Evolutionary conservation across 2,329 filamentous ascomycete genomes (phyloP), one percentile per base, ranked within the genome.

Genomic region (Huntiella abstrusa): DNA sequence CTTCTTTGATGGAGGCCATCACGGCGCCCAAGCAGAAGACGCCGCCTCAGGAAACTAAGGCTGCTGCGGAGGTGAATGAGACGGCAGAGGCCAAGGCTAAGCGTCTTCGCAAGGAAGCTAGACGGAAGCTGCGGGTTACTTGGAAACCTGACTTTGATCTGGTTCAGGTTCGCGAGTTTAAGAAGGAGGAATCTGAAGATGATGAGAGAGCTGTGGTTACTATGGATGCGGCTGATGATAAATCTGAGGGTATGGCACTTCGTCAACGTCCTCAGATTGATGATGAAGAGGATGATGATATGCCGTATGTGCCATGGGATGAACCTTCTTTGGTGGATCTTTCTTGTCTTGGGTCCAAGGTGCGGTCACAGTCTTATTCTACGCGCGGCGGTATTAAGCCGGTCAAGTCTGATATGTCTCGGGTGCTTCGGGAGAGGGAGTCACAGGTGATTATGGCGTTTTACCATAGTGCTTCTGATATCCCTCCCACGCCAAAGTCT

Each of bases 101-200:
- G 54, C 73, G 83, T 8, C 63, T 84, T 4, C 74, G 80, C 33
- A 86, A 84, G 55, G 80, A 86, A 57, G 69, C 74, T 49, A 71
- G 82, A 42, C 71, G 80, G 33, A 75, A 80, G 52, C 64, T 86
- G 16, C 71, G 77, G 10, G 83, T 88, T 4, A 70, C 64, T 5
- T 88, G 81, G 69, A 82, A 78, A 56, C 69, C 75, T 0, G 80
- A 80, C 43, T 64, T 70, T 13, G 71, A 75, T 28, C 67, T 88
- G 28, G 77, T 77, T 1, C 66, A 82, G 53, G 65, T 84, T 46
- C 72, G 73, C 52, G 64, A 77, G 43, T 86, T 87, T 61, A 74
- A 76, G 46, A 81, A 83, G 54, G 78, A 84, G 51, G 75, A 74
- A 1, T 70, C 72, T 1, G 81, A 86, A 56, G 79, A 84, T 53